These are phyloP conservation scores for Talaromyces islandicus DNA, from an alignment of 2,329 filamentous ascomycete species.

Conservation along the genomic window DNA sequence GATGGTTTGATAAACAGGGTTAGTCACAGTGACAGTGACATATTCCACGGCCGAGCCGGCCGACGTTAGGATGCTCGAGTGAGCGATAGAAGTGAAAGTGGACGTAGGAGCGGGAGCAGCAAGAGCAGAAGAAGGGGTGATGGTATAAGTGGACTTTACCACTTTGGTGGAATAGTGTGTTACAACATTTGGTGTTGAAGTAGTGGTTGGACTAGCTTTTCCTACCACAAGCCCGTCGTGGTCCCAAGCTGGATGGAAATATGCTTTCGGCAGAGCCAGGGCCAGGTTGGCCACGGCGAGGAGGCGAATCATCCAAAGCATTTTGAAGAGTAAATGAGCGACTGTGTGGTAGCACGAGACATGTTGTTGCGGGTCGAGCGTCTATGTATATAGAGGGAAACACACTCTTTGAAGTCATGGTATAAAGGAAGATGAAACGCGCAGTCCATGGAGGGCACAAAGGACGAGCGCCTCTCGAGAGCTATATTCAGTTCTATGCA, in stretches of 20 bases:
- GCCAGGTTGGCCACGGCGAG: neutral
- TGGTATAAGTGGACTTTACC: neutral
- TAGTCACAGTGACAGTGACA: neutral
- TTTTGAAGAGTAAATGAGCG: neutral
- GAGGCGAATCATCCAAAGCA: neutral
- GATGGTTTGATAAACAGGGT: neutral
- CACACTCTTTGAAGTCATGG: neutral
- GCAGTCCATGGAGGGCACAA: neutral
- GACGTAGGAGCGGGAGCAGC: neutral
- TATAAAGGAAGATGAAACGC: neutral
- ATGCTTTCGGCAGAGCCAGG: neutral
- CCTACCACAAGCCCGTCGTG: neutral
- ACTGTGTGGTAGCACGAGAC: neutral
- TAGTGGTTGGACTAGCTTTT: neutral
- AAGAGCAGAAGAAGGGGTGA: neutral
- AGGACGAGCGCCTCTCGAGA: neutral
- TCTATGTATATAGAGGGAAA: neutral
- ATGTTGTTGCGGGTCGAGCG: neutral
- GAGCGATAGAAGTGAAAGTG: too few species aligned
- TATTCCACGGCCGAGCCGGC: neutral
- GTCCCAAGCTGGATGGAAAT: neutral
- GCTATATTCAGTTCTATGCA: neutral
- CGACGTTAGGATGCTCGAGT: neutral
- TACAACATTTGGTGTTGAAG: neutral
- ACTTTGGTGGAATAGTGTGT: neutral